Evolutionary conservation across 2,329 filamentous ascomycete species (phyloP).

Genomic region (Ciborinia camelliae): DNA sequence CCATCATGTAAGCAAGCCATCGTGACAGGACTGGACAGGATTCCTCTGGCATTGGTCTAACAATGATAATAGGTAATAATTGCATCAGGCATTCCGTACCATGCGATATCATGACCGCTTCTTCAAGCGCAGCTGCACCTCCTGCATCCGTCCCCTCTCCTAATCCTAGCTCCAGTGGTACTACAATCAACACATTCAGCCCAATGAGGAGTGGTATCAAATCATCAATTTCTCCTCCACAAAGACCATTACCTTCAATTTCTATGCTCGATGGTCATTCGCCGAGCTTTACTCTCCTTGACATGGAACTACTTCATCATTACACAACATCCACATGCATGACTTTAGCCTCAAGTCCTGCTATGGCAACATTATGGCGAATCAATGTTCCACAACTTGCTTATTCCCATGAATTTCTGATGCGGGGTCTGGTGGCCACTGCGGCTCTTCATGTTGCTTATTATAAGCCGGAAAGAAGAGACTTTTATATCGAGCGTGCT

Average conservation of each 20-base stretch:
- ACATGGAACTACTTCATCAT: constrained; percentile 53
- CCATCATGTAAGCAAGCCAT: constrained; percentile 39
- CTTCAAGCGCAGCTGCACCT: background rate
- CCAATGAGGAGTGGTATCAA: constrained; percentile 8
- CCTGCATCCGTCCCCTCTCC: background rate
- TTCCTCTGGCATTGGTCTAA: background rate
- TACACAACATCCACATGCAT: constrained; percentile 48
- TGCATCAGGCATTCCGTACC: constrained; percentile 42
- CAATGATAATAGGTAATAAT: constrained; percentile 31
- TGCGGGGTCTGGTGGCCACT: constrained; percentile 48
- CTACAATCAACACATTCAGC: constrained; percentile 1
- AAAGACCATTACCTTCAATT: constrained; percentile 12
- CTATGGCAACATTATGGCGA: constrained; percentile 46
- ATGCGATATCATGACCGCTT: constrained; percentile 35
- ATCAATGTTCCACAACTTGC: constrained; percentile 46
- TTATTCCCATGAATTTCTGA: constrained; percentile 46
- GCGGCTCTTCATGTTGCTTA: constrained; percentile 49
- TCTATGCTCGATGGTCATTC: background rate
- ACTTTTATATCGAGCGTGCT: constrained; percentile 42
- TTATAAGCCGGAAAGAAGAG: constrained; percentile 39
- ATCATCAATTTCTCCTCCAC: background rate
- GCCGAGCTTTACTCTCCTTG: constrained; percentile 34
- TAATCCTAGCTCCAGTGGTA: background rate
- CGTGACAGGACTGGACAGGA: no score
- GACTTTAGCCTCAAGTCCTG: constrained; percentile 45